A percentile compares a stretch with the other conserved stretches of the same genome.
Conservation (phyloP, 768 basidiomycete genomes). For the Daedaleopsis nitida region DNA sequence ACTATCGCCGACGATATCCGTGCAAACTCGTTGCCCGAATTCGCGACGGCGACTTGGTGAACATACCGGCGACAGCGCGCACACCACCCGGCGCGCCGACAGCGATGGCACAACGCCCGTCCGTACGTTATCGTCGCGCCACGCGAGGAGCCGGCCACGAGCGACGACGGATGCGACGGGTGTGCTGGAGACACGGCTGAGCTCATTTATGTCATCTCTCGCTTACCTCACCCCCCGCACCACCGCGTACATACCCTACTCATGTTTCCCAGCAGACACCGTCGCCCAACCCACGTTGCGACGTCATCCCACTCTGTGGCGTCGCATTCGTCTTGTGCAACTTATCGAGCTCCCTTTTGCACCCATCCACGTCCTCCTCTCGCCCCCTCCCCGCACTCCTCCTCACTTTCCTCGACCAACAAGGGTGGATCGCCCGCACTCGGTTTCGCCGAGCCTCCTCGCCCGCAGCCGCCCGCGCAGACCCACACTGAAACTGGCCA, state of each 20-base stretch:
- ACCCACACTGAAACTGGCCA: neutral
- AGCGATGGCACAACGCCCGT: neutral
- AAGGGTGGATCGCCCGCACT: slow-evolving; percentile 2
- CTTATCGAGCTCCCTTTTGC: slow-evolving; percentile 1
- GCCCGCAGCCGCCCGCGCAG: neutral
- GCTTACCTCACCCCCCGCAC: slow-evolving; percentile 16
- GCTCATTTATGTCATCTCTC: neutral
- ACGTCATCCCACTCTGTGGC: slow-evolving; percentile 4
- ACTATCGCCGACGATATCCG: neutral
- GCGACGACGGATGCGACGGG: neutral
- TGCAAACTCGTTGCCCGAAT: neutral
- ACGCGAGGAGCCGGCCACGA: neutral
- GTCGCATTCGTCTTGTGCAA: neutral
- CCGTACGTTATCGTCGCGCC: neutral
- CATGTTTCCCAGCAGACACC: slow-evolving; percentile 15
- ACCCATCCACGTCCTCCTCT: neutral
- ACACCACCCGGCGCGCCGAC: neutral
- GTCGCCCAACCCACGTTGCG: slow-evolving; percentile 10
- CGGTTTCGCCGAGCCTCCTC: neutral
- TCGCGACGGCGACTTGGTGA: neutral
- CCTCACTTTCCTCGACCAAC: neutral
- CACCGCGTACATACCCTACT: slow-evolving; percentile 4
- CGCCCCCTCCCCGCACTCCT: neutral
- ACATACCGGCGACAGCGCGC: neutral
- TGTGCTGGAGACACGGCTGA: neutral